A percentile compares a stretch with the other conserved stretches of the same genome.
Evolutionary conservation across 192 early-diverging fungal species (phyloP).

Genomic region (Pilaira anomala): DNA sequence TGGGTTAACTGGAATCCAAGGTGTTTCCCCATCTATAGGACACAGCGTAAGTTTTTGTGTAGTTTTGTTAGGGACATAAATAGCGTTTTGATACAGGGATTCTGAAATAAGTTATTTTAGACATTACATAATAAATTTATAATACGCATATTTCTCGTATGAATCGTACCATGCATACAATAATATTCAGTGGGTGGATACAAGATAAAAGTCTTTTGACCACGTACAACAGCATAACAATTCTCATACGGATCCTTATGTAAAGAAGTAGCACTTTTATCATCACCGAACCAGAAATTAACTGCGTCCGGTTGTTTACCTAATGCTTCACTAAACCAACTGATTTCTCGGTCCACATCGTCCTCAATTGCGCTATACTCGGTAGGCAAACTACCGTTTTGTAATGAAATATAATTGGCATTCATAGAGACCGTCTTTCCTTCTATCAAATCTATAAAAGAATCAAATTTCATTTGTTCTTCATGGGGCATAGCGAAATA

Average conservation of each 20-base stretch:
- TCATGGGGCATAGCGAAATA: slow-evolving; percentile 52
- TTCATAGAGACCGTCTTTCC: slow-evolving; percentile 17
- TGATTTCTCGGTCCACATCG: slow-evolving; percentile 41
- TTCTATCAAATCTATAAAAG: slow-evolving; percentile 41
- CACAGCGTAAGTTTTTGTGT: slow-evolving; percentile 17
- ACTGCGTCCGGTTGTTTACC: slow-evolving; percentile 44
- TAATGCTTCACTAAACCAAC: slow-evolving; percentile 43
- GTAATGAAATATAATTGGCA: slow-evolving; percentile 47
- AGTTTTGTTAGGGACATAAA: slow-evolving; percentile 16
- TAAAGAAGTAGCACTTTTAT: slow-evolving; percentile 41
- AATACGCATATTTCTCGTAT: neutral
- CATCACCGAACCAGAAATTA: slow-evolving; percentile 54
- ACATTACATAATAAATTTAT: neutral
- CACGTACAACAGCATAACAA: slow-evolving; percentile 48
- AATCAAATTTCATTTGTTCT: slow-evolving; percentile 44
- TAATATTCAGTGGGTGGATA: slow-evolving; percentile 48
- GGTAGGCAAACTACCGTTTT: slow-evolving; percentile 46
- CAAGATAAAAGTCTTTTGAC: slow-evolving; percentile 46
- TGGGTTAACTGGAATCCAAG: slow-evolving; percentile 49
- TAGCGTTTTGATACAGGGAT: slow-evolving; percentile 18
- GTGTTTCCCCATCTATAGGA: slow-evolving; percentile 36
- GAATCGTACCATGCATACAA: slow-evolving; percentile 45
- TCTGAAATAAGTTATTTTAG: neutral
- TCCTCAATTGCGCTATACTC: slow-evolving; percentile 40
- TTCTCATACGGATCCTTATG: slow-evolving; percentile 57